Evolutionary conservation across 768 basidiomycete species (phyloP).

Genomic region (Hygrocybe punicea): DNA sequence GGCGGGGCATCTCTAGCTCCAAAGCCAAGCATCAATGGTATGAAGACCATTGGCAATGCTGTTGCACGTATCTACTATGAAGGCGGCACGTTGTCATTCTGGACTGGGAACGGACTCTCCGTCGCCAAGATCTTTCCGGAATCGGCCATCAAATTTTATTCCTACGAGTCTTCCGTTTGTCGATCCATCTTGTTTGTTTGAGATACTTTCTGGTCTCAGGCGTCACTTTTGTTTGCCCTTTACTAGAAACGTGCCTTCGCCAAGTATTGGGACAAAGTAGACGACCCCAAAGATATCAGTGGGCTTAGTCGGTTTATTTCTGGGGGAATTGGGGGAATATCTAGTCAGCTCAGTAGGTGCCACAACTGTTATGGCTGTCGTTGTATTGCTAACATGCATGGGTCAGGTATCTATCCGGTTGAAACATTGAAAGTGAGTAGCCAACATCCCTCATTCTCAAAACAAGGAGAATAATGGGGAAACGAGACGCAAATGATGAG

Average conservation of each 20-base stretch:
- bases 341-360: constrained; percentile 78
- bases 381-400: constrained; percentile 16
- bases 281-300: constrained; percentile 84
- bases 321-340: constrained; percentile 94
- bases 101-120: constrained; percentile 96
- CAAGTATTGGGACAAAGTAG: constrained; percentile 84
- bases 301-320: constrained; percentile 90
- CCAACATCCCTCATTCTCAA: constrained; percentile 5
- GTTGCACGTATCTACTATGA: constrained; percentile 81
- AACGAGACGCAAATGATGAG: constrained; percentile 96
- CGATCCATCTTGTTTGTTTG: constrained; percentile 11
- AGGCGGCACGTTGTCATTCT: constrained; percentile 87
- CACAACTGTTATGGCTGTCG: constrained; percentile 5
- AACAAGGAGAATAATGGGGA: constrained; percentile 5
- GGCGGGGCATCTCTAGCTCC: constrained; percentile 49
- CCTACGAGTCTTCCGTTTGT: constrained; percentile 90
- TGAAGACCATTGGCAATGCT: constrained; percentile 67
- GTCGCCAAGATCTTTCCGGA: constrained; percentile 96
- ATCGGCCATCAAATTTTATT: constrained; percentile 96
- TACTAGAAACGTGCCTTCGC: constrained; percentile 98
- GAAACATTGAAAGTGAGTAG: constrained; percentile 83
- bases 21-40: constrained; percentile 47
- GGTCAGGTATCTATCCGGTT: constrained; percentile 87
- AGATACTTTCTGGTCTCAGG: constrained; percentile 3
- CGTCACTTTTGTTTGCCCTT: constrained; percentile 13